These are phyloP conservation scores for Eimeria necatrix DNA, from an alignment of 169 alveolate genomes.

Conservation along the genomic window DNA sequence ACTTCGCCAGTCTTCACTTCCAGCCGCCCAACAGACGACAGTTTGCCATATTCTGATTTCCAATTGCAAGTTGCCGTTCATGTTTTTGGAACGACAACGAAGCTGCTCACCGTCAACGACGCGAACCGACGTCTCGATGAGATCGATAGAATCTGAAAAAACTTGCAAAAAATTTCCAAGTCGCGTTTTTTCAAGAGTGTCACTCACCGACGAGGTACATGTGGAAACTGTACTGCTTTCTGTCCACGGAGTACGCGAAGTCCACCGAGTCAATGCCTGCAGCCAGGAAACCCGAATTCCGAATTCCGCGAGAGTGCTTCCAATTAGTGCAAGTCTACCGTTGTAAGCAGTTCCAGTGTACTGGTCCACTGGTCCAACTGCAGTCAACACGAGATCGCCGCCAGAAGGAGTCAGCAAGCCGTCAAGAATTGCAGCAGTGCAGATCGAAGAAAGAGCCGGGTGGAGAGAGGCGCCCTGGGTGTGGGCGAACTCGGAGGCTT, in stretches of 20 bases:
- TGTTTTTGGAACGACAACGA: not conserved
- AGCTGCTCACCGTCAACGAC: conserved; percentile 86
- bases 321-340: not conserved
- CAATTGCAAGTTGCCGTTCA: not conserved
- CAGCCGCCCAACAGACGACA: conserved; percentile 85
- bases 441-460: conserved; percentile 92
- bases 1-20: conserved; percentile 83
- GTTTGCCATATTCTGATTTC: conserved; percentile 80
- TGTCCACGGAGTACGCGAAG: conserved; percentile 62
- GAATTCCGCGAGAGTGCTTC: not conserved
- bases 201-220: conserved; percentile 68
- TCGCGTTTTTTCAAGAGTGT: not conserved
- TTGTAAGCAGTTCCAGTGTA: conserved; percentile 80
- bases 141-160: conserved; percentile 86
- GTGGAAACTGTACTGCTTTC: conserved; percentile 61
- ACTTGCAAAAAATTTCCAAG: not conserved
- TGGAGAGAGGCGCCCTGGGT: conserved; percentile 86
- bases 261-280: conserved; percentile 76
- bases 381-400: conserved; percentile 84
- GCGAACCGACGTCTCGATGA: conserved; percentile 90
- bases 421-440: conserved; percentile 93
- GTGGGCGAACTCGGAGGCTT: conserved; percentile 83
- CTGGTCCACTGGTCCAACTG: conserved; percentile 83
- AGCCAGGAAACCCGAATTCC: not conserved
- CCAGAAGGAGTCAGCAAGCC: conserved; percentile 91